Conservation (phyloP, 306 rosid genomes). For the Lathyrus sativus region DNA sequence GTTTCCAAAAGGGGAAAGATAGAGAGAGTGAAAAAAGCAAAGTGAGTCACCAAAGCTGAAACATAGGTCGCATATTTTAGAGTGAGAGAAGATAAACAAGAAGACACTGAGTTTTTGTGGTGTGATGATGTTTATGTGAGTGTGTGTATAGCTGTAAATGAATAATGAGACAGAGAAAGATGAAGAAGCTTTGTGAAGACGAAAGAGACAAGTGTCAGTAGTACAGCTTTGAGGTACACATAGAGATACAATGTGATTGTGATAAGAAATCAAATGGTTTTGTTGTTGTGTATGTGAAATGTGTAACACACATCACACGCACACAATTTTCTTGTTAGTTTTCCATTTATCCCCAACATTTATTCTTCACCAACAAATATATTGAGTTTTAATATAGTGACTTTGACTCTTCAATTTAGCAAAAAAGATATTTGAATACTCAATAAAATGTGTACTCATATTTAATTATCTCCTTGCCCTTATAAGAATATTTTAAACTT, state of each 20-base stretch:
- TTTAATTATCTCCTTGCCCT: no score
- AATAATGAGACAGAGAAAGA: constrained; percentile 2
- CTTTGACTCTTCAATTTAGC: no score
- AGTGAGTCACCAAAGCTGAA: not conserved
- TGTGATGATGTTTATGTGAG: constrained; percentile 7
- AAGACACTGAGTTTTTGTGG: not conserved
- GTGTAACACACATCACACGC: constrained; percentile 8
- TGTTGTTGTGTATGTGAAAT: not conserved
- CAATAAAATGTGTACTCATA: no score
- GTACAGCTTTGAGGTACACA: constrained; percentile 23
- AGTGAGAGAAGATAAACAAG: not conserved
- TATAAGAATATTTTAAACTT: no score
- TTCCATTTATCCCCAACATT: constrained; percentile 37
- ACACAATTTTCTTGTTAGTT: not conserved
- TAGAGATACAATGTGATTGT: not conserved
- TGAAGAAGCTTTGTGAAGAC: constrained; percentile 20
- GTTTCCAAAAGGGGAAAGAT: not conserved
- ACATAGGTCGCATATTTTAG: not conserved
- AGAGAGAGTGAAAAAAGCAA: constrained; percentile 17
- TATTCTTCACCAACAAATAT: constrained; percentile 15
- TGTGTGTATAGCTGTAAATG: constrained; percentile 11
- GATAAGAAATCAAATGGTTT: not conserved
- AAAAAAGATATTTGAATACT: no score
- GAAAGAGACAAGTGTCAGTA: constrained; percentile 39
- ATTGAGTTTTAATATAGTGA: no score